Evolutionary conservation across 306 rosid genomes (phyloP).

Genomic region (Cicer chorassanicum): DNA sequence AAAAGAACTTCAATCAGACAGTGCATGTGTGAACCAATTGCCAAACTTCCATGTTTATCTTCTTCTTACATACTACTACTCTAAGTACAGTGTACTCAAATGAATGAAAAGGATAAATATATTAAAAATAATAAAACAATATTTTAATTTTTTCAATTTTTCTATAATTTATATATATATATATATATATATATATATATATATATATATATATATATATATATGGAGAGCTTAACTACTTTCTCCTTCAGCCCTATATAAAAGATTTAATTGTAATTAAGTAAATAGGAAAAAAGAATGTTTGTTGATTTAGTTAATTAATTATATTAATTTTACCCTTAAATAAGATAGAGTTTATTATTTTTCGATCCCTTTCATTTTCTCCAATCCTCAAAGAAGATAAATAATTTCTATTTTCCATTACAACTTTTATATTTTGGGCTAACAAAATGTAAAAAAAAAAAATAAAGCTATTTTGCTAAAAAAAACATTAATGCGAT

Average conservation of each 20-base stretch:
- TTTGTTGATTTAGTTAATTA: too few relatives aligned
- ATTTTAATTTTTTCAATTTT: conserved; percentile 6
- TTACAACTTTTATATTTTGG: background rate
- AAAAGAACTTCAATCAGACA: conserved; percentile 78
- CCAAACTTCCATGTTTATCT: conserved; percentile 50
- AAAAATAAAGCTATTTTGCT: too few relatives aligned
- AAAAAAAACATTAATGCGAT: too few relatives aligned
- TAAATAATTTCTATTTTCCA: background rate
- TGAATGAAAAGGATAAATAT: background rate
- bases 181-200: too few relatives aligned
- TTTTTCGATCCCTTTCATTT: background rate
- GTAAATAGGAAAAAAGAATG: too few relatives aligned
- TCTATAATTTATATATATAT: too few relatives aligned
- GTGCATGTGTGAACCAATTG: conserved; percentile 81
- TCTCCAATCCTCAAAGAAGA: background rate
- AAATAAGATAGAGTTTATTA: too few relatives aligned
- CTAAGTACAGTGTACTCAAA: conserved; percentile 13
- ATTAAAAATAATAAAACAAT: background rate
- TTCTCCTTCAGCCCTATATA: too few relatives aligned
- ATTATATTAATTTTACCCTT: too few relatives aligned
- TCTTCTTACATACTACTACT: conserved; percentile 10
- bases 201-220: too few relatives aligned
- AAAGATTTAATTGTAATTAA: too few relatives aligned
- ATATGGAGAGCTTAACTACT: too few relatives aligned
- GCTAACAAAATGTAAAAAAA: background rate